phyloP scores from a whole-genome alignment of 1,139 yeast genomes.

The Magnusiomyces paraingens region DNA sequence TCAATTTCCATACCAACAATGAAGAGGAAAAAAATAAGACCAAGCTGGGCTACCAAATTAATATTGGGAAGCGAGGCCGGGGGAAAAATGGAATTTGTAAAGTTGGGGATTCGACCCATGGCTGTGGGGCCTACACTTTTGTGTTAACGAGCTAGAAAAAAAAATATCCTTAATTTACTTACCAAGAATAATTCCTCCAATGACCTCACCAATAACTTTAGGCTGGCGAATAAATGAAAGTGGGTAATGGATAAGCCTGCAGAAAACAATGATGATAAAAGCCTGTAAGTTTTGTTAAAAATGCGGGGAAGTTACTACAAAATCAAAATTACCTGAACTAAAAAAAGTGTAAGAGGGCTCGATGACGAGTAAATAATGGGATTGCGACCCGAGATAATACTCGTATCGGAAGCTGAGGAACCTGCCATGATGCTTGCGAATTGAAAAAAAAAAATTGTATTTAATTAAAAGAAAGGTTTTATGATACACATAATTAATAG shows the following conservation, averaged over 20 bases:
- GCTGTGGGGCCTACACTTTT: slow-evolving; percentile 35
- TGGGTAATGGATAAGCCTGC: slow-evolving; percentile 53
- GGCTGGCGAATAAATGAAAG: slow-evolving; percentile 60
- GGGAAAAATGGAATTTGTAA: slow-evolving; percentile 60
- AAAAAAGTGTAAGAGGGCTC: slow-evolving; percentile 53
- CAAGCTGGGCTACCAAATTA: slow-evolving; percentile 62
- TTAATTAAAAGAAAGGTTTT: too few relatives aligned
- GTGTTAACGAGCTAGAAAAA: too few relatives aligned
- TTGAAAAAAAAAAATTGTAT: neutral
- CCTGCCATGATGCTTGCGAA: neutral
- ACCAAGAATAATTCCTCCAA: slow-evolving; percentile 66
- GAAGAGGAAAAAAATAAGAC: slow-evolving; percentile 65
- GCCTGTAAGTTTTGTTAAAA: slow-evolving; percentile 14
- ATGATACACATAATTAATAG: too few relatives aligned
- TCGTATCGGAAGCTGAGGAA: slow-evolving; percentile 13
- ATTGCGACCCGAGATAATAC: slow-evolving; percentile 58
- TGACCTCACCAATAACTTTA: slow-evolving; percentile 69
- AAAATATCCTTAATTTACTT: slow-evolving; percentile 31
- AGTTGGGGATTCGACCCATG: slow-evolving; percentile 62
- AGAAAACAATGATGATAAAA: slow-evolving; percentile 45
- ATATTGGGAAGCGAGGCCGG: slow-evolving; percentile 53
- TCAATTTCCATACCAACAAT: slow-evolving; percentile 77
- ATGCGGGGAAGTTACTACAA: neutral
- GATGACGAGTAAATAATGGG: slow-evolving; percentile 54
- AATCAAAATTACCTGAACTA: slow-evolving; percentile 46